These are phyloP conservation scores for Juncus effusus DNA, from an alignment of 176 grass and related monocot genomes.

Conservation along the genomic window DNA sequence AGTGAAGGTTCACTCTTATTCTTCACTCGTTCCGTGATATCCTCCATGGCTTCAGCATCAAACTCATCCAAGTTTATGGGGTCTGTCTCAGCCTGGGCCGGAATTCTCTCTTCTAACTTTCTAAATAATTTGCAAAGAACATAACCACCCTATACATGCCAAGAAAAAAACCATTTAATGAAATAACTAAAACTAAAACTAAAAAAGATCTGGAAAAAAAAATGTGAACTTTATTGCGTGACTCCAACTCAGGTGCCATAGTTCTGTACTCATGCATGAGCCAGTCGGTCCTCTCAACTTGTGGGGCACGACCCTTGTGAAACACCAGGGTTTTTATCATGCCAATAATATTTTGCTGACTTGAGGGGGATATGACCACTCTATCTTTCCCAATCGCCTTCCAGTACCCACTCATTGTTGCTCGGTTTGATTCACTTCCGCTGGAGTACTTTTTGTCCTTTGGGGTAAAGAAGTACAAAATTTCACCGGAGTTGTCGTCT, in stretches of 20 bases:
- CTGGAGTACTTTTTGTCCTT: constrained; percentile 36
- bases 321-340: constrained; percentile 52
- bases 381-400: constrained; percentile 42
- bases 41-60: too few species aligned
- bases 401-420: constrained; percentile 43
- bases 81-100: too few species aligned
- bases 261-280: constrained; percentile 53
- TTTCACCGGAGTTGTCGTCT: constrained; percentile 26
- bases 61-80: too few species aligned
- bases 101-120: constrained; percentile 30
- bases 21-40: too few species aligned
- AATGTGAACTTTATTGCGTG: too few species aligned
- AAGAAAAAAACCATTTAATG: background rate
- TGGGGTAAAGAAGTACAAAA: constrained; percentile 51
- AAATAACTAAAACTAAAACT: background rate
- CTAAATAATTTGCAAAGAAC: constrained; percentile 45
- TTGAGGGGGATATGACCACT: constrained; percentile 5
- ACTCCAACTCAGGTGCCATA: background rate
- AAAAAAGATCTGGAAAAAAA: too few species aligned
- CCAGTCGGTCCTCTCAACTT: constrained; percentile 30
- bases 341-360: constrained; percentile 5
- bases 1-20: too few species aligned
- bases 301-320: constrained; percentile 36
- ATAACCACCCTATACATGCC: constrained; percentile 28
- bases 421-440: constrained; percentile 32